These are phyloP conservation scores for Kazachstania sp. DNA, from an alignment of 1,139 yeast species.

Conservation along the genomic window DNA sequence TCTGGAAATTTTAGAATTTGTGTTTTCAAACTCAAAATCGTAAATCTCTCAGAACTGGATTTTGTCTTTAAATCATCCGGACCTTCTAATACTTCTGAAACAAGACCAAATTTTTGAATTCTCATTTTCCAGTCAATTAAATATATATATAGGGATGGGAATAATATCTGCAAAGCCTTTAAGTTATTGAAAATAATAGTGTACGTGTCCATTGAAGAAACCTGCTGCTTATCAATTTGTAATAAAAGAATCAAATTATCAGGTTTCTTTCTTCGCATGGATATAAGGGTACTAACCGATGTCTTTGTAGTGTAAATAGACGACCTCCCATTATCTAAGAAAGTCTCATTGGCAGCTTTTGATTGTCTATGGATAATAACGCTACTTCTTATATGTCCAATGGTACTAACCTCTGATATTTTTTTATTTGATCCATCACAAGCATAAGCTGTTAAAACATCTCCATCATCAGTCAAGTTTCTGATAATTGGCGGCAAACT, in stretches of 20 bases:
- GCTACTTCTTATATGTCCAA: conserved; percentile 12
- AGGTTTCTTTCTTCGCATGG: conserved; percentile 25
- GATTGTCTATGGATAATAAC: conserved; percentile 21
- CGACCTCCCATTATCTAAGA: background rate
- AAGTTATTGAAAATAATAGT: conserved; percentile 18
- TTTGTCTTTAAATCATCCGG: background rate
- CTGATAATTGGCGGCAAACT: conserved; percentile 19
- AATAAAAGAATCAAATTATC: conserved; percentile 21
- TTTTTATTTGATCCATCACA: conserved; percentile 15
- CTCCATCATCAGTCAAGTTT: conserved; percentile 5
- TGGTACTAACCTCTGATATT: conserved; percentile 13
- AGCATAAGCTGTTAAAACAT: conserved; percentile 10
- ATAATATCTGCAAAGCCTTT: conserved; percentile 20
- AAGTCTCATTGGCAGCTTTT: background rate
- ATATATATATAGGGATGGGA: conserved; percentile 13
- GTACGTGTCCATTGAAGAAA: conserved; percentile 10
- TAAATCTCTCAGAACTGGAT: no score
- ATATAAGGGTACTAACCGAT: conserved; percentile 24
- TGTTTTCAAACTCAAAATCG: no score
- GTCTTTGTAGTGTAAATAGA: conserved; percentile 10
- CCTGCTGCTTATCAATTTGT: conserved; percentile 22
- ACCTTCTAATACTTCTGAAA: conserved; percentile 3
- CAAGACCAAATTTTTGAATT: conserved; percentile 9
- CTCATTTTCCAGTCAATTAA: conserved; percentile 14
- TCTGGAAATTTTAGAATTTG: no score